Percentiles rank a stretch among this genome's conserved stretches.
phyloP scores from a whole-genome alignment of 371 early-diverging fungal genomes.

The Mucor lusitanicus region DNA sequence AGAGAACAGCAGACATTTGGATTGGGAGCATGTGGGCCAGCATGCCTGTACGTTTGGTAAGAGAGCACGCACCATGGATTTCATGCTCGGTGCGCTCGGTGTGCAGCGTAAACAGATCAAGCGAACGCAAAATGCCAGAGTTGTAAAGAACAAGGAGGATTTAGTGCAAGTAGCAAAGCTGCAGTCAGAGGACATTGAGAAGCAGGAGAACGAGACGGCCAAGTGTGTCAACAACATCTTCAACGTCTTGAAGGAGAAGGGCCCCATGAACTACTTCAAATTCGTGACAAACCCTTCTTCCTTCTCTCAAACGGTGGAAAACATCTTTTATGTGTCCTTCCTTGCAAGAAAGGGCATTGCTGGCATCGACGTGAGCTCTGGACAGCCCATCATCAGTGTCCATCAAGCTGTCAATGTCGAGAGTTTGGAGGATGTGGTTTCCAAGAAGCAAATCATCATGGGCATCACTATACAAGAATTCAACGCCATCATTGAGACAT shows the following conservation, averaged over 20 bases:
- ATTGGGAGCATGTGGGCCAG: conserved; percentile 71
- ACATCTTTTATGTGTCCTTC: conserved; percentile 93
- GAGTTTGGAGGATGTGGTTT: conserved; percentile 61
- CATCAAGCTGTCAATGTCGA: conserved; percentile 61
- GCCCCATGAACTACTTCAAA: conserved; percentile 76
- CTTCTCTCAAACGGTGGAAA: conserved; percentile 93
- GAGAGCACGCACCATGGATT: conserved; percentile 67
- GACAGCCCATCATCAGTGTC: conserved; percentile 69
- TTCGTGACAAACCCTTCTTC: conserved; percentile 90
- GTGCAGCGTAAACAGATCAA: conserved; percentile 63
- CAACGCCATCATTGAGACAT: conserved; percentile 71
- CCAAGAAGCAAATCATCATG: conserved; percentile 85
- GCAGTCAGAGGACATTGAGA: conserved; percentile 69
- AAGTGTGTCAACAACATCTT: conserved; percentile 74
- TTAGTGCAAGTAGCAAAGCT: conserved; percentile 52
- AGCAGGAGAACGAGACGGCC: conserved; percentile 90
- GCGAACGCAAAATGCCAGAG: conserved; percentile 16
- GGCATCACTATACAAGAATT: conserved; percentile 73
- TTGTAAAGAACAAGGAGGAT: conserved; percentile 48
- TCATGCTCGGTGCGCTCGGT: conserved; percentile 75
- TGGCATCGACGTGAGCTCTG: conserved; percentile 69
- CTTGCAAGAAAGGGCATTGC: conserved; percentile 85
- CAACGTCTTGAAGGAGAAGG: conserved; percentile 56
- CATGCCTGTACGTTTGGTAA: conserved; percentile 56
- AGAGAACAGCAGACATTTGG: conserved; percentile 26